Base-by-base conservation (phyloP, 768 basidiomycete genomes). In the Pulveroboletus frians region DNA sequence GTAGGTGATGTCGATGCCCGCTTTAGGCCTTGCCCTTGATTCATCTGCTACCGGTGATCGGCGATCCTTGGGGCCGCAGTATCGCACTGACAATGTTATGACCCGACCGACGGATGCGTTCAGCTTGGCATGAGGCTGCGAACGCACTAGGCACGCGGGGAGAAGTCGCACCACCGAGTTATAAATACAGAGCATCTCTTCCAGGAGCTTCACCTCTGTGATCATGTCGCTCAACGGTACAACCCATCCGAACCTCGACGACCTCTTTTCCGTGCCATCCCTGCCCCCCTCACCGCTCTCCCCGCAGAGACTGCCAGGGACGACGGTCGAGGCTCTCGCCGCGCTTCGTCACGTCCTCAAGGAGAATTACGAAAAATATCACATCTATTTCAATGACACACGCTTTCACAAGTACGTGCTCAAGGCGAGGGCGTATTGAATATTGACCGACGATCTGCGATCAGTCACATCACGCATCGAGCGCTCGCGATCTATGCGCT, bases 361-460 rank as follows among this genome's bases (percentile, higher is more conserved):
- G 50, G 76, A 80, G 4, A 78, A 78, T 47, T 73, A 80, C 41
- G 60, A 64, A 21, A 70, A 64, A 39, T 68, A 69, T 59, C 79
- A 83, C 46, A 68, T 74, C 10, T 83, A 75, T 61, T 72, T 75
- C 58, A 75, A 79, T 46, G 57, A 75, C 15, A 50, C 39, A 27
- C 54, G 67, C 0, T 76, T 76, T 49, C 80, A 81, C 68, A 81
- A 81, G 80, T 80, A 51, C 10, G 73, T 61, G 23, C n/a, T n/a
- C n/a, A n/a, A n/a, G n/a, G n/a, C n/a, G 23, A 26, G 23, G 6
- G 4, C 4, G 23, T 26, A 6, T 26, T 26, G 23, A 26, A 10
- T 9, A 1, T 9, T 9, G 17, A 36, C 1, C 23, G 23, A 2
- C 20, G 26, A 44, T 26, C 5, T 2, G 17, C n/a, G 11, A 13